phyloP scores from a whole-genome alignment of 306 rosid species.

The Sesbania bispinosa region DNA sequence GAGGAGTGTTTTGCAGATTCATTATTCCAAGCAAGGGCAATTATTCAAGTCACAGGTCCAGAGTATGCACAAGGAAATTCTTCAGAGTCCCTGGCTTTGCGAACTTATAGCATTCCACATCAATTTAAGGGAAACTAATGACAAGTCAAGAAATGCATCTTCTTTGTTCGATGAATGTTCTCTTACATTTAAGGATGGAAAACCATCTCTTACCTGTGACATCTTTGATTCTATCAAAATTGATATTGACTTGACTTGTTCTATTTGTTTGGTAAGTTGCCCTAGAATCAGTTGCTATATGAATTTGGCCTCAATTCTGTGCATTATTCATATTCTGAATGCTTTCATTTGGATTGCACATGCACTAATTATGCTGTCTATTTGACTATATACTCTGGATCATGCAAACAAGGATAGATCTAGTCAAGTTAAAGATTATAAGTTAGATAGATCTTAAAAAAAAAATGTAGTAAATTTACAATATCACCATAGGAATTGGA shows the following conservation, averaged over 20 bases:
- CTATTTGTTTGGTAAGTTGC: slow-evolving; percentile 79
- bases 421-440: too few species aligned
- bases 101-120: slow-evolving; percentile 87
- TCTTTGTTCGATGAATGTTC: slow-evolving; percentile 62
- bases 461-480: neutral
- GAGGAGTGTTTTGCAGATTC: too few species aligned
- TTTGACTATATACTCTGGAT: too few species aligned
- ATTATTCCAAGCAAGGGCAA: too few species aligned
- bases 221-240: slow-evolving; percentile 70
- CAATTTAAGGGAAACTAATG: slow-evolving; percentile 61
- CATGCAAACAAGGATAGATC: too few species aligned
- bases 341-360: neutral
- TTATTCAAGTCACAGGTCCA: too few species aligned
- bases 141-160: slow-evolving; percentile 28
- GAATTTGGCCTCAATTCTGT: neutral
- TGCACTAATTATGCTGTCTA: neutral
- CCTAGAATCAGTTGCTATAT: neutral
- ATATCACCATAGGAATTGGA: neutral
- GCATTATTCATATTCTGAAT: neutral
- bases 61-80: too few species aligned
- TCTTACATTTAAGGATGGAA: slow-evolving; percentile 58
- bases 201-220: slow-evolving; percentile 74
- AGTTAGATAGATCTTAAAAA: neutral
- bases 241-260: slow-evolving; percentile 87
- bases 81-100: too few species aligned